Conservation (phyloP, 176 grass and related monocot species). For the Paspalum vaginatum region DNA sequence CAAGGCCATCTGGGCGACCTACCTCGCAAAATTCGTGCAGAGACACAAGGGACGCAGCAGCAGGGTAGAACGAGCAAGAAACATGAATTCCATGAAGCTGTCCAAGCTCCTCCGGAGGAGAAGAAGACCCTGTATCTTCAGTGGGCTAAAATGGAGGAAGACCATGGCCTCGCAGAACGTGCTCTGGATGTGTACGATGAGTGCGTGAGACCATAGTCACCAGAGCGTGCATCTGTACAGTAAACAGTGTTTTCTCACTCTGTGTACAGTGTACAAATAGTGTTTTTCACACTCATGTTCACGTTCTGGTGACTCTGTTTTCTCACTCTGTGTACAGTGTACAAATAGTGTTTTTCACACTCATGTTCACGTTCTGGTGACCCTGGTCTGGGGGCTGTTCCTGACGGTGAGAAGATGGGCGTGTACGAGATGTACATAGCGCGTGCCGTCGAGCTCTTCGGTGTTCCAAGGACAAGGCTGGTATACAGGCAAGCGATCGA, state of each 20-base stretch:
- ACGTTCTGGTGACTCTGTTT: too few relatives aligned
- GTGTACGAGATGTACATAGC: conserved; percentile 91
- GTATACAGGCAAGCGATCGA: conserved; percentile 86
- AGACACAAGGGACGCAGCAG: conserved; percentile 55
- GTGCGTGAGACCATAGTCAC: too few relatives aligned
- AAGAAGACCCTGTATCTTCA: conserved; percentile 80
- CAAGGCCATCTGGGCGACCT: conserved; percentile 81
- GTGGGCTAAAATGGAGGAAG: conserved; percentile 87
- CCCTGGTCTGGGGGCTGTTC: too few relatives aligned
- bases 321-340: too few relatives aligned
- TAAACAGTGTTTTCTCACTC: too few relatives aligned
- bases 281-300: too few relatives aligned
- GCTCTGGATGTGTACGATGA: conserved; percentile 84
- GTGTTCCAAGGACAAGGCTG: conserved; percentile 75
- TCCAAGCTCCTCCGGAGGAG: conserved; percentile 71
- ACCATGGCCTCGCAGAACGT: conserved; percentile 77
- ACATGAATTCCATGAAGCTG: conserved; percentile 82
- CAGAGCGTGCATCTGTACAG: too few relatives aligned
- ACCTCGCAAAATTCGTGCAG: conserved; percentile 79
- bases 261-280: too few relatives aligned
- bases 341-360: too few relatives aligned
- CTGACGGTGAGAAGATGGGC: conserved; percentile 65
- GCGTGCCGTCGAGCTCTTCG: conserved; percentile 68
- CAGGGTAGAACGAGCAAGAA: conserved; percentile 79
- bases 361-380: too few relatives aligned